These are phyloP conservation scores for Jamesozyma spencerorum DNA, from an alignment of 805 yeast genomes.

Conservation along the genomic window DNA sequence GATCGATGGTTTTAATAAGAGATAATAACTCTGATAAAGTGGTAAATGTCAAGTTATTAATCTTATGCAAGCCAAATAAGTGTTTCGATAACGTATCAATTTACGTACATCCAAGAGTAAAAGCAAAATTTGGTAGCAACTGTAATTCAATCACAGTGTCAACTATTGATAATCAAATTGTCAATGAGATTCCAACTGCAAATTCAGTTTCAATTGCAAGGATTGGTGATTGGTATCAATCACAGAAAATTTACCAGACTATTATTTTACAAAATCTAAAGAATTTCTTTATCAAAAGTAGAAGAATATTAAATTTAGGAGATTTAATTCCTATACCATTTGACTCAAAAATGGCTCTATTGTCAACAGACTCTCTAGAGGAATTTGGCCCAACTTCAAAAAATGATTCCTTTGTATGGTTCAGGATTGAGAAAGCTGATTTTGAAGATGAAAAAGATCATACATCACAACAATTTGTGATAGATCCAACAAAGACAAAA, in stretches of 20 bases:
- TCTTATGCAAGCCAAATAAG: slow-evolving; percentile 18
- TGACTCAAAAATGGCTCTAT: slow-evolving; percentile 33
- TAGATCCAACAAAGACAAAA: slow-evolving; percentile 59
- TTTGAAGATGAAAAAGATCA: slow-evolving; percentile 14
- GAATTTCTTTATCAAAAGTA: slow-evolving; percentile 45
- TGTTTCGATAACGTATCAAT: slow-evolving; percentile 6
- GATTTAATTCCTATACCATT: slow-evolving; percentile 73
- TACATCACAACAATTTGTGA: background rate
- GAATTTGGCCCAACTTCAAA: slow-evolving; percentile 6
- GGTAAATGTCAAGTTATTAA: slow-evolving; percentile 13
- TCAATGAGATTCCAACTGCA: slow-evolving; percentile 14
- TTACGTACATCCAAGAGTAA: slow-evolving; percentile 21
- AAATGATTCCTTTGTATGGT: slow-evolving; percentile 79
- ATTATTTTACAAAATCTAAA: slow-evolving; percentile 49
- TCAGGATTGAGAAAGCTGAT: slow-evolving; percentile 47
- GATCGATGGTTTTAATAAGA: slow-evolving; percentile 14
- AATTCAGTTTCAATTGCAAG: slow-evolving; percentile 19
- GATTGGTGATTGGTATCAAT: slow-evolving; percentile 22
- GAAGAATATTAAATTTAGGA: slow-evolving; percentile 51
- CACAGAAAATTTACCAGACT: slow-evolving; percentile 24
- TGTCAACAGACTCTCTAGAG: slow-evolving; percentile 1
- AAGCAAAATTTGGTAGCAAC: slow-evolving; percentile 11
- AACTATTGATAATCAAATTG: background rate
- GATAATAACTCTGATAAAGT: background rate
- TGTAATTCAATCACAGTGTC: slow-evolving; percentile 7